Conservation (phyloP, 768 basidiomycete genomes). For the Glaciozyma martinii region DNA sequence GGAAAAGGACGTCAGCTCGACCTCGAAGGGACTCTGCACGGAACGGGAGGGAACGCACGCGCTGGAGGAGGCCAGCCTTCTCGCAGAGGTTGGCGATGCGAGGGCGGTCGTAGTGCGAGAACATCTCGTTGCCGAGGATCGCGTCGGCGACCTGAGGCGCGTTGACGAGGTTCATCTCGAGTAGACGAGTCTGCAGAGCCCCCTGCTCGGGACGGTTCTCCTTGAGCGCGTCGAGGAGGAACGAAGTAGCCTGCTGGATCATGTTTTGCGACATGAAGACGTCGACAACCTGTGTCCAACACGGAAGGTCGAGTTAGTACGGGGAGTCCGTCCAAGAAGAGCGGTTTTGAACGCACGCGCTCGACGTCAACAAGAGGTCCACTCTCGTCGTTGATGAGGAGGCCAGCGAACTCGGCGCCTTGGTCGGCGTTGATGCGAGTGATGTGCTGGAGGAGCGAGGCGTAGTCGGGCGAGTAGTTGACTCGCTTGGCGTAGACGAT, state of each 20-base stretch:
- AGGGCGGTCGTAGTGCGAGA: conserved; percentile 89
- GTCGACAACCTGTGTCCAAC: conserved; percentile 68
- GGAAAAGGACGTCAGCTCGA: conserved; percentile 2
- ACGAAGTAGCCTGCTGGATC: conserved; percentile 98
- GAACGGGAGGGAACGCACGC: conserved; percentile 49
- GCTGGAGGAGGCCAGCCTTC: conserved; percentile 89
- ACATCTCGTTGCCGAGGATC: conserved; percentile 98
- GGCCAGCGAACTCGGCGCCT: conserved; percentile 93
- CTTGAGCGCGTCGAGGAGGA: conserved; percentile 93
- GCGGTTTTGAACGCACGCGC: conserved; percentile 51
- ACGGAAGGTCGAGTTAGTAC: conserved; percentile 6
- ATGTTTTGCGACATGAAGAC: conserved; percentile 99
- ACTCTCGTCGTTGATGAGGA: conserved; percentile 83
- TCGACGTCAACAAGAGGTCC: conserved; percentile 91
- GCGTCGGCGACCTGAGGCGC: conserved; percentile 99
- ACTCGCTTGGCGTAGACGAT: conserved; percentile 96
- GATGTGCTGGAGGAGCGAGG: conserved; percentile 82
- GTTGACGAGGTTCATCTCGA: conserved; percentile 96
- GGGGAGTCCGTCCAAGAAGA: neutral
- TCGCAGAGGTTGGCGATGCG: conserved; percentile 96
- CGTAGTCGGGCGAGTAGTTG: conserved; percentile 84
- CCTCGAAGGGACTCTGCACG: neutral
- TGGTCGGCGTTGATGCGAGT: conserved; percentile 96
- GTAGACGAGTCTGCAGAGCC: conserved; percentile 84
- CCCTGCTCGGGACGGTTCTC: conserved; percentile 97